Evolutionary conservation across 2,329 filamentous ascomycete genomes (phyloP), one percentile per base, ranked within the genome.

Genomic region (Fusarium albosuccineum): DNA sequence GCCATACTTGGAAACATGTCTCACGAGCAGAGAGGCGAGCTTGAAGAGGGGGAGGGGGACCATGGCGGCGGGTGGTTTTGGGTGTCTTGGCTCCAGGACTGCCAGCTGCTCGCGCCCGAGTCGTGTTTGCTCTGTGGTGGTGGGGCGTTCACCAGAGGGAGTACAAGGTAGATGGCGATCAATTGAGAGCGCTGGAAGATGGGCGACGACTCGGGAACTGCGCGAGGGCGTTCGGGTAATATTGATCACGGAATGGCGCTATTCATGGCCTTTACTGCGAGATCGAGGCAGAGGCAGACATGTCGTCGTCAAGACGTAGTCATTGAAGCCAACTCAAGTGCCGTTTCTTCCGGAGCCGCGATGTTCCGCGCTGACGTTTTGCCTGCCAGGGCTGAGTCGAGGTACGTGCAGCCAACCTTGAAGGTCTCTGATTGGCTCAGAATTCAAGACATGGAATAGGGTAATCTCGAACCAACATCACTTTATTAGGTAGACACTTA

Each of bases 1-100:
- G 74, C 88, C 88, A 82, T 91, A 91, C 79, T 91, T 91, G 57
- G 88, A 91, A 54, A 91, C 79, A 74, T 91, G 88, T 70, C 87
- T 85, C 73, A 91, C 82, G 68, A 91, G 88, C 46, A 91, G 82
- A 57, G 88, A 78, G 22, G 85, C 88, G 68, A 91, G 86, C 80
- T 91, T 91, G 79, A 91, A 91, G 16, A 91, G 81, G 17, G 89
- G 89, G 39, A 91, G 81, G 57, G 88, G 84, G 44, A 91, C 88
- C 89, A 91, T 91, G 55, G 64, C 61, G 63, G 56, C 10, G 39
- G 63, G 41, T 61, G 56, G 58, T 52, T 46, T 62, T 57, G 56
- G 33, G 41, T 59, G 58, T 71, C 71, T 72, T 70, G 60, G 64
- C 68, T 65, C 53, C 41, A 64, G 57, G 48, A 54, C 40, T 40